Percentiles rank a stretch among this genome's conserved stretches.
phyloP scores from a whole-genome alignment of 192 early-diverging fungal genomes.

The Allomyces javanicus region DNA sequence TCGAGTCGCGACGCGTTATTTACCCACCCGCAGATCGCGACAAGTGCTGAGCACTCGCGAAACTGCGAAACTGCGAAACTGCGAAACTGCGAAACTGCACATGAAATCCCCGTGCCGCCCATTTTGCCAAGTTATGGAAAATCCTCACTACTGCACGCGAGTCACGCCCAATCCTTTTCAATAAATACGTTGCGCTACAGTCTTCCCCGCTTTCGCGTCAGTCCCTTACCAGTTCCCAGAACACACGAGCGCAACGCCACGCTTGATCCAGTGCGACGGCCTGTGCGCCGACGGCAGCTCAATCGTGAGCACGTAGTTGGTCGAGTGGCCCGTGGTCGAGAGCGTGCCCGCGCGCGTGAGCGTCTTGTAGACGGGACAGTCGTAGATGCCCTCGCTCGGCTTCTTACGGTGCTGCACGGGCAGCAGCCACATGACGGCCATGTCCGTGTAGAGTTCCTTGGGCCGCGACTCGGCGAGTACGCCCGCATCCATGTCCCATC shows the following conservation, averaged over 20 bases:
- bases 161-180: too few species aligned
- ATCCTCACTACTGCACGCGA: too few species aligned
- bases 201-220: too few species aligned
- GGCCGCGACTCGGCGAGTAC: constrained; percentile 34
- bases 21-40: too few species aligned
- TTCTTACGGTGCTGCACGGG: constrained; percentile 15
- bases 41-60: too few species aligned
- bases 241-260: constrained; percentile 28
- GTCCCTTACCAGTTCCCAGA: too few species aligned
- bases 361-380: constrained; percentile 40
- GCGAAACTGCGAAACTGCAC: too few species aligned
- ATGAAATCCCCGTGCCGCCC: too few species aligned
- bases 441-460: constrained; percentile 45
- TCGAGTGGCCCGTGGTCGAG: constrained; percentile 41
- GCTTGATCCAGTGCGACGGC: constrained; percentile 35
- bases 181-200: too few species aligned
- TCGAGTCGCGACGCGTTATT: too few species aligned
- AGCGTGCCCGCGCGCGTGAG: constrained; percentile 35
- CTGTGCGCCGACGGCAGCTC: constrained; percentile 27
- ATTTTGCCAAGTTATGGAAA: too few species aligned
- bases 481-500: constrained; percentile 28
- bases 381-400: constrained; percentile 17
- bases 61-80: too few species aligned
- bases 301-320: constrained; percentile 34
- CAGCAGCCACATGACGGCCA: constrained; percentile 33